Evolutionary conservation across 2,329 filamentous ascomycete species (phyloP).

Genomic region (Cladophialophora chaetospira): DNA sequence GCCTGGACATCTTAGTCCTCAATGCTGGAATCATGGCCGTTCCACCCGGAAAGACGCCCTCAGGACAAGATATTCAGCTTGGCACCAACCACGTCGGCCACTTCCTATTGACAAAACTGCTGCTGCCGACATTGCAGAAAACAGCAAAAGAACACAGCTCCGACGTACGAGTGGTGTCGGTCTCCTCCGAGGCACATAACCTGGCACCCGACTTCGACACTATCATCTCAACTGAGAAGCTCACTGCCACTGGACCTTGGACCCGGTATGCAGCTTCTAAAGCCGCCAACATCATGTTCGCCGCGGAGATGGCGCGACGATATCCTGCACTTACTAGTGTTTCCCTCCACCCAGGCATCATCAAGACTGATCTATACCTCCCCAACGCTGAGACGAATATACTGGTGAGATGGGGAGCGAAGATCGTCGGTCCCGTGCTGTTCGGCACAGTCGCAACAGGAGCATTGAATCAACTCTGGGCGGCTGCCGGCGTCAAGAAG

Average conservation of each 20-base stretch:
- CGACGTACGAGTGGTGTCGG: slow-evolving; percentile 42
- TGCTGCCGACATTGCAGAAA: slow-evolving; percentile 44
- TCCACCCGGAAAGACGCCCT: slow-evolving; percentile 41
- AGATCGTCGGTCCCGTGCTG: slow-evolving; percentile 31
- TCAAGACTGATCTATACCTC: slow-evolving; percentile 45
- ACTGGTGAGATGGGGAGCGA: slow-evolving; percentile 33
- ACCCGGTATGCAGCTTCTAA: slow-evolving; percentile 56
- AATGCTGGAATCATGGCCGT: slow-evolving; percentile 53
- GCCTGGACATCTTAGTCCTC: slow-evolving; percentile 50
- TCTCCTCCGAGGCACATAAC: slow-evolving; percentile 43
- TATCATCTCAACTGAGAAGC: slow-evolving; percentile 41
- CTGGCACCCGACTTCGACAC: slow-evolving; percentile 40
- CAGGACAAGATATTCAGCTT: slow-evolving; percentile 49
- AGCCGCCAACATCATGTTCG: slow-evolving; percentile 53
- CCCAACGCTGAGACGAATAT: slow-evolving; percentile 35
- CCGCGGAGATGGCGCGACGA: slow-evolving; percentile 48
- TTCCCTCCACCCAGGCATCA: slow-evolving; percentile 54
- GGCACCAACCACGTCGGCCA: slow-evolving; percentile 53
- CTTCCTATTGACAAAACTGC: slow-evolving; percentile 48
- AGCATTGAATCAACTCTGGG: slow-evolving; percentile 47
- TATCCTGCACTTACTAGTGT: slow-evolving; percentile 46
- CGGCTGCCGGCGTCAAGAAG: slow-evolving; percentile 38
- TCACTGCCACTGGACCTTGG: slow-evolving; percentile 44
- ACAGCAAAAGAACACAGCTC: slow-evolving; percentile 36
- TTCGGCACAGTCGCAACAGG: slow-evolving; percentile 41